Base-by-base conservation (phyloP, 2,329 filamentous ascomycete species). In the Graphilbum sp. region DNA sequence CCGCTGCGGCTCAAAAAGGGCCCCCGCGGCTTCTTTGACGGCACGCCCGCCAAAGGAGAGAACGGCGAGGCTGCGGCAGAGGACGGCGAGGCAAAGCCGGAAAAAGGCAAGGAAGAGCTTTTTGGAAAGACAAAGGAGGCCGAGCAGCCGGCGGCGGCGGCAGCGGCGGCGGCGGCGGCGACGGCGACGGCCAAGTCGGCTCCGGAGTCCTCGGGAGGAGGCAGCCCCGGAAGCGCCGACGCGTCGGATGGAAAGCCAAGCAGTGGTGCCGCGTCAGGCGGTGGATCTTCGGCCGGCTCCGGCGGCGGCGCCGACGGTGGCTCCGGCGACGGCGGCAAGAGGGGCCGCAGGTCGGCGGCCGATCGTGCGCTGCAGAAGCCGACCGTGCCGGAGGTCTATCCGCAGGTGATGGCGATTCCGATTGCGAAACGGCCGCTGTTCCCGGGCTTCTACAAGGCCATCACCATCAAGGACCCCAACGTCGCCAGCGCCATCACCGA, bases 361-460 rank as follows among this genome's bases (percentile, higher is more conserved):
- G 83, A 90, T 43, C 76, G 75, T 51, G 77, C 81, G 19, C 66
- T 96, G 30, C 75, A 85, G 50, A 96, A 96, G 60, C 82, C 86
- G 2, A 74, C 79, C 3, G 80, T 96, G 13, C 90, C 90, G 13
- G 90, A 98, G 44, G 78, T 95, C 32, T 98, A 98, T 55, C 90
- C 90, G 4, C 90, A 96, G 55, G 87, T 98, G 39, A 84, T 98
- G 70, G 88, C 88, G 2, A 93, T 98, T 40, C 90, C 90, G 8
- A 95, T 98, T 50, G 82, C 85, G 21, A 86, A 92, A 56, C 72
- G 90, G 38, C 90, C 90, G 11, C 64, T 98, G 12, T 98, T 96
- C 59, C 90, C 90, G 1, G 90, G 90, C 2, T 98, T 96, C 60
- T 98, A 98, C 65, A 98, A 98, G 61, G 88, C 90, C 10, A 90